A percentile compares a stretch with the other conserved stretches of the same genome.
These are phyloP conservation scores for Holtermanniella nyarrowii DNA, from an alignment of 768 basidiomycete genomes.

Conservation along the genomic window DNA sequence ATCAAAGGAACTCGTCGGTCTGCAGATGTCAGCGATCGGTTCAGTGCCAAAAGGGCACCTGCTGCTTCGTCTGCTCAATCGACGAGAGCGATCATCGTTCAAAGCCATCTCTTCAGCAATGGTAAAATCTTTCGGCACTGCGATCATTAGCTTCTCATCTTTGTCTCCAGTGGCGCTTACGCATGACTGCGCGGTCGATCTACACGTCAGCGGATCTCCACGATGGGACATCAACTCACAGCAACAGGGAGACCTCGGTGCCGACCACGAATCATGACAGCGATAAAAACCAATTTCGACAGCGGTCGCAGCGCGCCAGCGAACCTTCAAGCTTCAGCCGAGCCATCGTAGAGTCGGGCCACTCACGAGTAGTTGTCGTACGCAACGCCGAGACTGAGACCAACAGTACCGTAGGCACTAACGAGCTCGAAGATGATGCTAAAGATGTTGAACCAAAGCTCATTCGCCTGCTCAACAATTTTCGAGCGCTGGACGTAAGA, in stretches of 20 bases:
- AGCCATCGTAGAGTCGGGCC: neutral
- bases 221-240: slow-evolving; percentile 11
- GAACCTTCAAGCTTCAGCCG: slow-evolving; percentile 48
- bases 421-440: slow-evolving; percentile 46
- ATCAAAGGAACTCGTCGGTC: slow-evolving; percentile 3
- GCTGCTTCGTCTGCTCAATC: slow-evolving; percentile 19
- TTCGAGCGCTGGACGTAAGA: slow-evolving; percentile 48
- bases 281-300: slow-evolving; percentile 75
- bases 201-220: slow-evolving; percentile 2
- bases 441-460: slow-evolving; percentile 75
- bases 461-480: slow-evolving; percentile 49
- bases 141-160: neutral
- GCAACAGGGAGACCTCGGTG: slow-evolving; percentile 56
- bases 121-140: slow-evolving; percentile 38
- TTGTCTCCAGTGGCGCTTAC: slow-evolving; percentile 6
- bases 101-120: slow-evolving; percentile 34
- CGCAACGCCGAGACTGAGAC: slow-evolving; percentile 80
- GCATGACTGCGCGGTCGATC: slow-evolving; percentile 41
- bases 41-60: slow-evolving; percentile 2
- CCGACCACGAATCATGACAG: slow-evolving; percentile 87
- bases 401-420: slow-evolving; percentile 48
- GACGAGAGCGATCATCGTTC: slow-evolving; percentile 33
- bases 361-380: slow-evolving; percentile 41
- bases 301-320: slow-evolving; percentile 65
- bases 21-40: slow-evolving; percentile 2